A percentile compares a stretch with the other conserved stretches of the same genome.
phyloP scores from a whole-genome alignment of 495 filamentous ascomycete species.

The Neurospora cerealis region DNA sequence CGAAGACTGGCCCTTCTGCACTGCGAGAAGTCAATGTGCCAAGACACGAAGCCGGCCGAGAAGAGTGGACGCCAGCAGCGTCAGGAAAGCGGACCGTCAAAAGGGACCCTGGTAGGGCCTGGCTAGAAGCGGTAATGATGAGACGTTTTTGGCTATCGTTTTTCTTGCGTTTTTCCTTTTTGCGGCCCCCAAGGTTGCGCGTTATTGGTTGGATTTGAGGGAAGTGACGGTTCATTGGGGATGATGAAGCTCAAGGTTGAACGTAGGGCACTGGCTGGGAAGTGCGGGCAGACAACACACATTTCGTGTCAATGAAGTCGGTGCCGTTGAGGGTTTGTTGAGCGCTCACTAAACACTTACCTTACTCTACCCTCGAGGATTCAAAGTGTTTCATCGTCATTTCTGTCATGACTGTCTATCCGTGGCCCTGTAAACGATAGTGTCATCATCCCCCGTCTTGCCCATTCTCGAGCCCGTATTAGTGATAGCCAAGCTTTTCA shows the following conservation, averaged over 20 bases:
- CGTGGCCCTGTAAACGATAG: neutral
- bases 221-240: neutral
- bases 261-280: neutral
- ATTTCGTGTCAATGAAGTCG: neutral
- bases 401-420: neutral
- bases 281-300: neutral
- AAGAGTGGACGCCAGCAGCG: neutral
- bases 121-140: neutral
- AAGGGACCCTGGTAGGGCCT: neutral
- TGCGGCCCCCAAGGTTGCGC: neutral
- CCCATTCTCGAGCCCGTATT: neutral
- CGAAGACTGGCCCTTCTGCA: neutral
- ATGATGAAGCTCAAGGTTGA: neutral
- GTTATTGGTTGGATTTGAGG: neutral
- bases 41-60: neutral
- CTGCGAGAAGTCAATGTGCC: neutral
- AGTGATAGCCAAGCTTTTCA: neutral
- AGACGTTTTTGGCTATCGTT: neutral
- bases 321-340: neutral
- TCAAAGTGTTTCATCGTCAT: neutral
- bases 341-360: neutral
- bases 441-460: neutral
- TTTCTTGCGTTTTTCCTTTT: constrained; percentile 2
- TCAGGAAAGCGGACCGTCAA: neutral
- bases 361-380: neutral